Evolutionary conservation across 305 asterid species (phyloP).

Genomic region (Fraxinus xanthoxyloides): DNA sequence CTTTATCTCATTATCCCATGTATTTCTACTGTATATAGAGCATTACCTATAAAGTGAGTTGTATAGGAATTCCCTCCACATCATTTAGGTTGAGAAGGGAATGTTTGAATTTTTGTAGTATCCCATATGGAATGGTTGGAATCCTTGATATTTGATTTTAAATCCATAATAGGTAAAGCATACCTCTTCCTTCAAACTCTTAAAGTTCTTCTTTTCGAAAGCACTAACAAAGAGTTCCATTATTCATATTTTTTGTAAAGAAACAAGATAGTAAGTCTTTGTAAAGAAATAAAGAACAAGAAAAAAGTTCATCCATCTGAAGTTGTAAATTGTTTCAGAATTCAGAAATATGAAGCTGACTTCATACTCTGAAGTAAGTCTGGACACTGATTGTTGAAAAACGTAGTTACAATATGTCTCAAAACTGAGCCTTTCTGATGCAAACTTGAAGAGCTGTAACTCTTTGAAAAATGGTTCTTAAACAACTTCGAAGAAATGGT

Average conservation of each 20-base stretch:
- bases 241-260: not conserved
- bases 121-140: not conserved
- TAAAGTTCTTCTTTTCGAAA: not conserved
- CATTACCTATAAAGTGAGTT: not conserved
- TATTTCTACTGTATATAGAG: not conserved
- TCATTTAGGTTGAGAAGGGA: not conserved
- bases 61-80: not conserved
- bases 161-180: not conserved
- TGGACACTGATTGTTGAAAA: not conserved
- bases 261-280: not conserved
- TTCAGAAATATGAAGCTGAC: not conserved
- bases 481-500: not conserved
- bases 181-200: conserved; percentile 1
- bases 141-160: not conserved
- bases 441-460: not conserved
- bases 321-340: not conserved
- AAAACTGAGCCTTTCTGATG: not conserved
- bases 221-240: not conserved
- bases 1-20: not conserved
- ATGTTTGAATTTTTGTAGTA: not conserved
- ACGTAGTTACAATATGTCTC: not conserved
- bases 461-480: not conserved
- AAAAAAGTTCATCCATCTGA: not conserved
- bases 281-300: not conserved
- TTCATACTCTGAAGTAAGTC: not conserved